Conservation (phyloP, 768 basidiomycete species). For the Lyophyllum decastes region DNA sequence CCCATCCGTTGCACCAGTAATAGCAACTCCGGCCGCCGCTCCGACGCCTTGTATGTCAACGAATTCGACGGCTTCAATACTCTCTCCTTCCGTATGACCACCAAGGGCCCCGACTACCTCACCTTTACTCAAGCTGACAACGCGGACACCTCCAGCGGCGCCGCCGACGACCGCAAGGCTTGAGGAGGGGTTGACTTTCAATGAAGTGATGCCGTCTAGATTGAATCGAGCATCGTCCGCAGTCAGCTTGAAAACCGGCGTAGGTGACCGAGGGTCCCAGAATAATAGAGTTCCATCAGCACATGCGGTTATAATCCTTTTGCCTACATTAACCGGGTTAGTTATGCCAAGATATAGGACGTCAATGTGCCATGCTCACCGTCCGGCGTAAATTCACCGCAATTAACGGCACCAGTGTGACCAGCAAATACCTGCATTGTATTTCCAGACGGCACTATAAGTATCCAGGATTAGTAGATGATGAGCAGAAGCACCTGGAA, state of each 20-base stretch:
- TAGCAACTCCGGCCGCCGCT: constrained; percentile 61
- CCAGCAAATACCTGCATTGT: constrained; percentile 97
- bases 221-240: constrained; percentile 72
- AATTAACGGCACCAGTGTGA: constrained; percentile 81
- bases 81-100: constrained; percentile 86
- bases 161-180: constrained; percentile 93
- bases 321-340: constrained; percentile 48
- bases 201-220: constrained; percentile 81
- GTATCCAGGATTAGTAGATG: not conserved
- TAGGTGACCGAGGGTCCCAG: constrained; percentile 87
- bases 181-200: constrained; percentile 83
- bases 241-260: constrained; percentile 81
- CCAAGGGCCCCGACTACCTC: constrained; percentile 76
- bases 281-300: constrained; percentile 79
- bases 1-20: constrained; percentile 91
- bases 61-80: constrained; percentile 85
- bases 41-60: constrained; percentile 68
- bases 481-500: not conserved
- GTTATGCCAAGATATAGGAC: not conserved
- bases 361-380: constrained; percentile 42
- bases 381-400: constrained; percentile 91
- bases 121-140: constrained; percentile 86
- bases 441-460: constrained; percentile 88
- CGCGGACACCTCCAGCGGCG: constrained; percentile 78
- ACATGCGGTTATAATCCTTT: constrained; percentile 87